Base-by-base conservation (phyloP, 2,329 filamentous ascomycete species). In the Xylaria multiplex region DNA sequence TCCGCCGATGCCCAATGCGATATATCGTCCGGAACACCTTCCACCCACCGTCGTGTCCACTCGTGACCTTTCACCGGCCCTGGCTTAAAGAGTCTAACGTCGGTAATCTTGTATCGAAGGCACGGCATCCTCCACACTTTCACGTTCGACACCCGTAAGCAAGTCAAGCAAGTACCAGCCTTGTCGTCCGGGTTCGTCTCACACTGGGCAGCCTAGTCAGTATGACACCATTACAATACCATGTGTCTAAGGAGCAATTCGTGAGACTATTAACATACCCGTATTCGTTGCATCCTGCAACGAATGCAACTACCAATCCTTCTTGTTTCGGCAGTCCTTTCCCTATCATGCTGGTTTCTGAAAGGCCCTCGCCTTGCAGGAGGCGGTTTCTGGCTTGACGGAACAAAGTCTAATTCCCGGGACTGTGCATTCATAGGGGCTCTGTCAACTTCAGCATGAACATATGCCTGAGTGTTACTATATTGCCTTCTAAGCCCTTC, bases 281-380 rank as follows among this genome's bases (percentile, higher is more conserved):
- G 82, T 70, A 89, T 88, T 49, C 86, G 82, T 69, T 89, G 87
- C 85, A 88, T 88, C 56, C 85, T 81, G 68, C 87, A 89, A 50
- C 86, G 81, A 64, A 89, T 84, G 71, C 87, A 89, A 22, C 85
- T 87, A 8, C 86, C 86, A 19, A 86, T 84, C 60, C 83, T 84
- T 65, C 87, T 81, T 2, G 86, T 88, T 62, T 83, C 79, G 0
- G 87, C 87, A 0, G 86, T 89, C 69, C 83, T 79, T 66, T 85
- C 80, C 27, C 86, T 82, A 35, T 83, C 79, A 9, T 77, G 77
- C n/a, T 80, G 78, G 58, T 85, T 83, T 65, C 82, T 85, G 75
- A 88, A 89, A 2, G 85, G 86, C 0, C 85, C 85, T 11, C 86
- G 80, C 61, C 79, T 80, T 7, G 80, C 76, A 6, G 80, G 75